Conservation (phyloP, 108 stramenopile genomes). For the Skeletonema tropicum region DNA sequence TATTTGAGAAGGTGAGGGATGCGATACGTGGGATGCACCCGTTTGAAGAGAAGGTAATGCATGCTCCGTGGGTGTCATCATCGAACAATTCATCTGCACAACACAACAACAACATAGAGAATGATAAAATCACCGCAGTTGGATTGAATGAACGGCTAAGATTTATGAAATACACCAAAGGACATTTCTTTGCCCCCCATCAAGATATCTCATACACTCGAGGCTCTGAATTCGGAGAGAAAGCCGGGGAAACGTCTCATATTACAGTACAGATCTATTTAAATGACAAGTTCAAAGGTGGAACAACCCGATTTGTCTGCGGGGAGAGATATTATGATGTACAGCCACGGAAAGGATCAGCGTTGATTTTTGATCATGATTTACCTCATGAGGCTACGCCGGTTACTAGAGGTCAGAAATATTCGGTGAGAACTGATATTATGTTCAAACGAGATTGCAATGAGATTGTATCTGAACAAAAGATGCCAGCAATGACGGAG, state of each 20-base stretch:
- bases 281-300: constrained; percentile 50
- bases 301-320: constrained; percentile 34
- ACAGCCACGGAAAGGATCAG: constrained; percentile 30
- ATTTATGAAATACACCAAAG: constrained; percentile 33
- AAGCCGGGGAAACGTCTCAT: constrained; percentile 37
- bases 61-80: constrained; percentile 21
- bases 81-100: neutral
- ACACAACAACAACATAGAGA: neutral
- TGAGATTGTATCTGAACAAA: neutral
- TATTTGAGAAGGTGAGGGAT: constrained; percentile 18
- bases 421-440: constrained; percentile 44
- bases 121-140: constrained; percentile 15
- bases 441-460: constrained; percentile 23
- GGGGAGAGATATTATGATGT: constrained; percentile 35
- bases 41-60: constrained; percentile 18
- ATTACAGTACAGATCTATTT: constrained; percentile 45
- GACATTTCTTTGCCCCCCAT: constrained; percentile 47
- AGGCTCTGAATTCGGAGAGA: constrained; percentile 19
- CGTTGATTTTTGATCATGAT: constrained; percentile 48
- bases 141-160: constrained; percentile 51
- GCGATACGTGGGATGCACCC: constrained; percentile 6
- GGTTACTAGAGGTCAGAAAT: constrained; percentile 39
- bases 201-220: constrained; percentile 29
- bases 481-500: neutral
- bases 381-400: constrained; percentile 38